phyloP scores from a whole-genome alignment of 495 filamentous ascomycete genomes.

The Neurospora sp. region DNA sequence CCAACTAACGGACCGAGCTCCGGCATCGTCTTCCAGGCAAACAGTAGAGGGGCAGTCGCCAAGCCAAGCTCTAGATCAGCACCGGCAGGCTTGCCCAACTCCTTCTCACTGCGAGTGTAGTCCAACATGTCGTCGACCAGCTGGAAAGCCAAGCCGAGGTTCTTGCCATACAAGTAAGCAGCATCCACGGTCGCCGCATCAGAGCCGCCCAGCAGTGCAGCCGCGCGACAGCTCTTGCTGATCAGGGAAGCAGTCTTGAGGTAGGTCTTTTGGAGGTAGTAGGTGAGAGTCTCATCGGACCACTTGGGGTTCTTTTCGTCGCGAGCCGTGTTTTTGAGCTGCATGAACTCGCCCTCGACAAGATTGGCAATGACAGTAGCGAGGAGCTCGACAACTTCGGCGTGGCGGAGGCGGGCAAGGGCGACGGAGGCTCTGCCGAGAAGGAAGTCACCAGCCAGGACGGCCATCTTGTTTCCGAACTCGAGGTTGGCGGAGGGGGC shows the following conservation, averaged over 20 bases:
- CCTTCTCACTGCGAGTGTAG: constrained; percentile 74
- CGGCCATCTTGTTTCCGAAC: constrained; percentile 98
- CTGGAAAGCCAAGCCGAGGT: constrained; percentile 91
- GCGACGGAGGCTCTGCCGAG: constrained; percentile 89
- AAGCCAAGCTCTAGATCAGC: constrained; percentile 90
- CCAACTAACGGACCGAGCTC: constrained; percentile 84
- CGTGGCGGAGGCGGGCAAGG: constrained; percentile 77
- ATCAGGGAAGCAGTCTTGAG: constrained; percentile 93
- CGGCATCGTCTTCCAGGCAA: constrained; percentile 85
- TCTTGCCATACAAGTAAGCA: constrained; percentile 83
- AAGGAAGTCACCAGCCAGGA: constrained; percentile 90
- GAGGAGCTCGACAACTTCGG: constrained; percentile 87
- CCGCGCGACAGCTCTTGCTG: constrained; percentile 85
- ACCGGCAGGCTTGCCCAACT: constrained; percentile 89
- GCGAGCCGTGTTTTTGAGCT: constrained; percentile 86
- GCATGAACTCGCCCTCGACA: constrained; percentile 99
- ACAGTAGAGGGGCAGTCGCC: constrained; percentile 89
- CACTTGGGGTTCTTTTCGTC: constrained; percentile 76
- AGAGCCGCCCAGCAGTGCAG: constrained; percentile 73
- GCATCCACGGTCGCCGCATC: constrained; percentile 75
- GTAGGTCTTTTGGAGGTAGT: constrained; percentile 99
- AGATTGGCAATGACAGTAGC: constrained; percentile 95
- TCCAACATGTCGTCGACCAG: constrained; percentile 98
- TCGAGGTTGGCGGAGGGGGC: constrained; percentile 80
- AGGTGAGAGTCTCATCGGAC: constrained; percentile 76